phyloP scores from a whole-genome alignment of 768 basidiomycete species.

The Panaeolus cyanescens region DNA sequence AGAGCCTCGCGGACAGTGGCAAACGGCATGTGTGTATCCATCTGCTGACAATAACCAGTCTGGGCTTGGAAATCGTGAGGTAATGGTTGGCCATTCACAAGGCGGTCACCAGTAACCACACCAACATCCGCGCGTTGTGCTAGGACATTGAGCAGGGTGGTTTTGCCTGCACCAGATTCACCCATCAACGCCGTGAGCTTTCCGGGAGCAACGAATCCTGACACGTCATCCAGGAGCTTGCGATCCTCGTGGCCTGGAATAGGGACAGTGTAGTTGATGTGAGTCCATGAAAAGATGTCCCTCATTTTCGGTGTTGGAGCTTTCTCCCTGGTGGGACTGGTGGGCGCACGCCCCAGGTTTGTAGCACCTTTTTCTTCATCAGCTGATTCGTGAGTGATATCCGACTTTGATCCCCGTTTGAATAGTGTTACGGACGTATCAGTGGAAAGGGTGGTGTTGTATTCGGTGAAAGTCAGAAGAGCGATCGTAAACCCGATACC shows the following conservation, averaged over 20 bases:
- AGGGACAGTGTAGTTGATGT: constrained; percentile 67
- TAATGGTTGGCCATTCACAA: constrained; percentile 55
- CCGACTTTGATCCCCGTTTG: constrained; percentile 54
- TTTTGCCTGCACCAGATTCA: constrained; percentile 54
- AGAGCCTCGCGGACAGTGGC: constrained; percentile 83
- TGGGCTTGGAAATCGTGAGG: constrained; percentile 66
- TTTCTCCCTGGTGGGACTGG: neutral
- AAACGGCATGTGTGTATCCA: constrained; percentile 76
- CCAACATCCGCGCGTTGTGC: constrained; percentile 51
- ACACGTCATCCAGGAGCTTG: constrained; percentile 66
- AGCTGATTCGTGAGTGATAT: neutral
- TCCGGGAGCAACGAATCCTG: constrained; percentile 82
- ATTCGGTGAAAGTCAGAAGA: constrained; percentile 61
- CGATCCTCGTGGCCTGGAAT: constrained; percentile 45
- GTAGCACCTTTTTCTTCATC: constrained; percentile 4
- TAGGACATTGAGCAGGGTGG: constrained; percentile 59
- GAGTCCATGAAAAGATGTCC: constrained; percentile 80
- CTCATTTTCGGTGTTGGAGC: neutral
- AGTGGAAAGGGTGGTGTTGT: constrained; percentile 38
- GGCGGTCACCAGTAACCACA: constrained; percentile 50
- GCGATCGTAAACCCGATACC: constrained; percentile 54
- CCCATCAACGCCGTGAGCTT: constrained; percentile 82
- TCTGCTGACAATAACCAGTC: constrained; percentile 86
- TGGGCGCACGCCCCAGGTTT: neutral
- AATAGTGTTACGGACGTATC: constrained; percentile 50